phyloP scores from a whole-genome alignment of 2,329 filamentous ascomycete species.

The Penicillium griseofulvum region DNA sequence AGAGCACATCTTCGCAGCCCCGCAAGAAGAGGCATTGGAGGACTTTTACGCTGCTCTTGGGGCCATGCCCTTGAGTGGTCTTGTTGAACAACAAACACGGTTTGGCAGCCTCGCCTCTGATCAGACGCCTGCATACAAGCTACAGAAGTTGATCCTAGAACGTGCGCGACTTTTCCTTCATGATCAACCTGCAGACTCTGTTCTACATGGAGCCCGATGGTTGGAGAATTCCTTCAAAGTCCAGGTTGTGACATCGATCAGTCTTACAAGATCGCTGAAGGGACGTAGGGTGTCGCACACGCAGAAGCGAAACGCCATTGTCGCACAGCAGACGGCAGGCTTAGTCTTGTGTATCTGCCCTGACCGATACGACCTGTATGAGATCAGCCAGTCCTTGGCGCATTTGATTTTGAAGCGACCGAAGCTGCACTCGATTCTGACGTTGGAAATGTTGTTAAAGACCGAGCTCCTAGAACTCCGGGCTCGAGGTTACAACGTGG shows the following conservation, averaged over 20 bases:
- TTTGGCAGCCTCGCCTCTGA: conserved; percentile 67
- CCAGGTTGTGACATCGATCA: conserved; percentile 72
- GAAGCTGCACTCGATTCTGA: conserved; percentile 83
- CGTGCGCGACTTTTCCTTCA: conserved; percentile 86
- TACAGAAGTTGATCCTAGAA: conserved; percentile 82
- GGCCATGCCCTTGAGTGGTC: conserved; percentile 68
- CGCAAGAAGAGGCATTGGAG: conserved; percentile 84
- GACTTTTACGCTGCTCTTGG: conserved; percentile 81
- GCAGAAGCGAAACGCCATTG: conserved; percentile 73
- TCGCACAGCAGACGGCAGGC: conserved; percentile 55
- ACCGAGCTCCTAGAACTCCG: conserved; percentile 78
- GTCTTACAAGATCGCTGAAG: conserved; percentile 71
- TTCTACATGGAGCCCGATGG: conserved; percentile 87
- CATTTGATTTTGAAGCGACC: conserved; percentile 76
- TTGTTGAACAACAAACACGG: conserved; percentile 74
- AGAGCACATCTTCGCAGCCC: conserved; percentile 76
- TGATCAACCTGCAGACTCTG: conserved; percentile 71
- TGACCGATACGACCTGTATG: conserved; percentile 76
- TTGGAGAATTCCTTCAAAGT: conserved; percentile 81
- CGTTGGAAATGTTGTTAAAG: conserved; percentile 86
- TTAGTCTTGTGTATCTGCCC: conserved; percentile 75
- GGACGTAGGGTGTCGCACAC: conserved; percentile 67
- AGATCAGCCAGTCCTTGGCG: conserved; percentile 85
- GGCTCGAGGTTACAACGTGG: conserved; percentile 91
- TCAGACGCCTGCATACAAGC: conserved; percentile 64